Evolutionary conservation across 129 eudicot genomes (phyloP).

Genomic region (Lonicera japonica): DNA sequence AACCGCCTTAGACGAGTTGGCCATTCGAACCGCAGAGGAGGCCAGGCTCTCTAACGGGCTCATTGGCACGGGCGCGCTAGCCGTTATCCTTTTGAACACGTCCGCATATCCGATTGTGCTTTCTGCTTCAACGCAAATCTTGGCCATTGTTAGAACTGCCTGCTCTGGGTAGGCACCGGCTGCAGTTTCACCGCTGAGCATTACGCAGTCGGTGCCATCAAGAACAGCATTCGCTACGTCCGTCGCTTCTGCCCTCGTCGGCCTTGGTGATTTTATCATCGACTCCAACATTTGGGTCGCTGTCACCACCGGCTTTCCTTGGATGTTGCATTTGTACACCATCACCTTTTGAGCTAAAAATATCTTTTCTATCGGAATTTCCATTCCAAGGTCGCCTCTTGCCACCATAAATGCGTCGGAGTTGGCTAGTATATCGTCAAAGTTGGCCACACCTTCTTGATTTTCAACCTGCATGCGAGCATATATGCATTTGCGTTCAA

Average conservation of each 20-base stretch:
- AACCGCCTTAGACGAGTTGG: constrained; percentile 25
- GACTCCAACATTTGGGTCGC: constrained; percentile 58
- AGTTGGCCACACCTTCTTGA: constrained; percentile 38
- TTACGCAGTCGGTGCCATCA: constrained; percentile 52
- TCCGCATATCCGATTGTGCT: constrained; percentile 12
- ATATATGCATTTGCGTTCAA: too few relatives aligned
- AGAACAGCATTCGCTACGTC: constrained; percentile 58
- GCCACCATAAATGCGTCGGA: constrained; percentile 39
- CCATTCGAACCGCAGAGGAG: constrained; percentile 20
- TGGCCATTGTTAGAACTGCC: constrained; percentile 53
- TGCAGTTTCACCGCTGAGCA: constrained; percentile 56
- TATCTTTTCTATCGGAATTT: constrained; percentile 35
- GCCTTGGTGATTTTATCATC: constrained; percentile 50
- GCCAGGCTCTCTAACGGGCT: constrained; percentile 23
- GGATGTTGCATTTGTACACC: constrained; percentile 35
- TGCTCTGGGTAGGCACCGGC: constrained; percentile 54
- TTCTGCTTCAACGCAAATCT: constrained; percentile 51
- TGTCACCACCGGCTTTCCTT: constrained; percentile 48
- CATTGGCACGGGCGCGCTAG: constrained; percentile 23
- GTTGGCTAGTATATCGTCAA: constrained; percentile 34
- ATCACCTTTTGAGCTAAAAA: constrained; percentile 35
- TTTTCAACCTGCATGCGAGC: constrained; percentile 43
- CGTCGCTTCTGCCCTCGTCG: constrained; percentile 55
- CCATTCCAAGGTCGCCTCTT: constrained; percentile 38
- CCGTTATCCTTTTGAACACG: constrained; percentile 14